Percentiles rank a stretch among this genome's conserved stretches.
phyloP scores from a whole-genome alignment of 441 rosid species.

The Arabidopsis lyrata region DNA sequence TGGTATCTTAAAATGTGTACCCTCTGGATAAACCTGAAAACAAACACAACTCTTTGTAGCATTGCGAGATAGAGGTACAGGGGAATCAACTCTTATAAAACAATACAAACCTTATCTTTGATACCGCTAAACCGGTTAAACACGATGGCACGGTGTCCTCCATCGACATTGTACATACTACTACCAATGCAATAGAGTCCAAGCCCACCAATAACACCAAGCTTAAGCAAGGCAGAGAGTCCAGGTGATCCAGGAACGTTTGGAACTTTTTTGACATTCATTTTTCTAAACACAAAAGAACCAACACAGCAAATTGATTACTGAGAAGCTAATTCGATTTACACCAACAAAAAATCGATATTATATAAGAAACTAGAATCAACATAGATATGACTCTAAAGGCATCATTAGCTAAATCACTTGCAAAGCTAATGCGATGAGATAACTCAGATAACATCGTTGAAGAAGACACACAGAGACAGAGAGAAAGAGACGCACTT shows the following conservation, averaged over 20 bases:
- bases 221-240: conserved; percentile 58
- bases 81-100: not conserved
- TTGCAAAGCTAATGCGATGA: not conserved
- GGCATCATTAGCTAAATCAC: not conserved
- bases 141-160: conserved; percentile 39
- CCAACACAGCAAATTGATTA: not conserved
- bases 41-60: not conserved
- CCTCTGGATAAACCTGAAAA: conserved; percentile 61
- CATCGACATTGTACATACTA: conserved; percentile 32
- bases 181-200: conserved; percentile 50
- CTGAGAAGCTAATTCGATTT: not conserved
- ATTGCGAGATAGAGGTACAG: not conserved
- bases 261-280: conserved; percentile 73
- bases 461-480: not conserved
- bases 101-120: conserved; percentile 34
- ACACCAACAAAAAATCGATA: no score
- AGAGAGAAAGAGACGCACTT: conserved; percentile 7
- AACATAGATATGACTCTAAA: no score
- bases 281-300: conserved; percentile 18
- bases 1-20: conserved; percentile 79
- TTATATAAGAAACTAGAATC: no score
- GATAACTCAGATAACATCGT: not conserved
- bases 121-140: conserved; percentile 32
- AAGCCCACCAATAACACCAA: conserved; percentile 66
- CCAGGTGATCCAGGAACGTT: conserved; percentile 74